These are phyloP conservation scores for Saksenaea oblongispora DNA, from an alignment of 371 early-diverging fungal genomes.

Conservation along the genomic window DNA sequence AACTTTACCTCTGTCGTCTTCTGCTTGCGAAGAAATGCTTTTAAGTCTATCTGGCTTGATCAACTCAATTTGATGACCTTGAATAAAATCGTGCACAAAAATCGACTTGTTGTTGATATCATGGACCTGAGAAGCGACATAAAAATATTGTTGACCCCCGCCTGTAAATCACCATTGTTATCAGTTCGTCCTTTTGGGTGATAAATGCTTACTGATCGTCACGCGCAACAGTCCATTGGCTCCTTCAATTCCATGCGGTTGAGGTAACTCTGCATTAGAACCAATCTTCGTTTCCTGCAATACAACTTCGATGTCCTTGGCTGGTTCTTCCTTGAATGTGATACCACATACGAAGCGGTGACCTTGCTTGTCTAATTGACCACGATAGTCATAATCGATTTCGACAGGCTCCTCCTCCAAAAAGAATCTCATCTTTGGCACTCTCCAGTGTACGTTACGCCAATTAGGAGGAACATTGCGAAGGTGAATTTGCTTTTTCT, in stretches of 20 bases:
- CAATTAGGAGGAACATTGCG: constrained; percentile 56
- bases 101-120: constrained; percentile 49
- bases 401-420: constrained; percentile 31
- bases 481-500: constrained; percentile 48
- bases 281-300: constrained; percentile 21
- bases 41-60: constrained; percentile 52
- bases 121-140: constrained; percentile 48
- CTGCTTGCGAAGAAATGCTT: constrained; percentile 40
- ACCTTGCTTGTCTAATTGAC: constrained; percentile 33
- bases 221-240: constrained; percentile 46
- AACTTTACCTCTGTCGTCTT: constrained; percentile 44
- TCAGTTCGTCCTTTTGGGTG: background rate
- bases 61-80: constrained; percentile 53
- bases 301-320: constrained; percentile 11
- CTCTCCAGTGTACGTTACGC: constrained; percentile 59
- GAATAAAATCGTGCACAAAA: constrained; percentile 59
- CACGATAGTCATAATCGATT: constrained; percentile 48
- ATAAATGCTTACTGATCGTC: constrained; percentile 42
- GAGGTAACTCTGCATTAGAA: constrained; percentile 24
- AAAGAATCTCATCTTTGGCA: constrained; percentile 38
- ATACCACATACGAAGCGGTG: constrained; percentile 40
- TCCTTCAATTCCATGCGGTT: constrained; percentile 33
- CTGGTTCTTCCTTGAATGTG: constrained; percentile 24
- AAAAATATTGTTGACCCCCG: constrained; percentile 55
- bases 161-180: constrained; percentile 23